These are phyloP conservation scores for Aphanomyces astaci DNA, from an alignment of 352 stramenopile species.

Conservation along the genomic window DNA sequence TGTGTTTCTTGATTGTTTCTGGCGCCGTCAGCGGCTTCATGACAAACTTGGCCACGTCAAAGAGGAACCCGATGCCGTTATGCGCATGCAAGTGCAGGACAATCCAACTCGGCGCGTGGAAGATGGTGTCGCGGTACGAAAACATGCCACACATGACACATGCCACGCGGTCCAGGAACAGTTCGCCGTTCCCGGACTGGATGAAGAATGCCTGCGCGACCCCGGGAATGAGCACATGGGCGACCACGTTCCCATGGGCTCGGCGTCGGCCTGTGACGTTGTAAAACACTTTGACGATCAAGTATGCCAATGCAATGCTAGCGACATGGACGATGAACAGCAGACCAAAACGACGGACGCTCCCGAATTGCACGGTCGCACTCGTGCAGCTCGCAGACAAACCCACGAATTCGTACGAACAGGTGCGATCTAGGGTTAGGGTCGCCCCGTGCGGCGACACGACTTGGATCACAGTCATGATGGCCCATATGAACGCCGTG, in stretches of 20 bases:
- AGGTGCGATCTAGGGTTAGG: not conserved
- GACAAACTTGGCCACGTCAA: constrained; percentile 6
- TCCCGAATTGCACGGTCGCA: not conserved
- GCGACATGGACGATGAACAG: not conserved
- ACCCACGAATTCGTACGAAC: not conserved
- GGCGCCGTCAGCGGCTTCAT: not conserved
- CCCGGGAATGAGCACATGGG: constrained; percentile 6
- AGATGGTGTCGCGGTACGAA: not conserved
- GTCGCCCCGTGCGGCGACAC: not conserved
- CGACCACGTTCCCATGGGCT: not conserved
- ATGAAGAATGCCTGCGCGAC: constrained; percentile 8
- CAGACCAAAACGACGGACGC: not conserved
- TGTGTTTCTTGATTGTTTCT: no score
- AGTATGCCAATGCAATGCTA: not conserved
- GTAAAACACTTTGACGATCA: not conserved
- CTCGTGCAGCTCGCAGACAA: not conserved
- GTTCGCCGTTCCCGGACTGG: not conserved
- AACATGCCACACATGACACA: constrained; percentile 13
- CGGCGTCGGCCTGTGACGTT: not conserved
- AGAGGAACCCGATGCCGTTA: not conserved
- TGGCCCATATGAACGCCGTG: not conserved
- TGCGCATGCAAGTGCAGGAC: not conserved
- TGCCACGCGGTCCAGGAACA: constrained; percentile 1
- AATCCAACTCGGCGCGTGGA: constrained; percentile 2
- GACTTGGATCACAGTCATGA: not conserved